A percentile compares a stretch with the other conserved stretches of the same genome.
Evolutionary conservation across 106 monocot species (phyloP).

Genomic region (Ottelia alismoides): DNA sequence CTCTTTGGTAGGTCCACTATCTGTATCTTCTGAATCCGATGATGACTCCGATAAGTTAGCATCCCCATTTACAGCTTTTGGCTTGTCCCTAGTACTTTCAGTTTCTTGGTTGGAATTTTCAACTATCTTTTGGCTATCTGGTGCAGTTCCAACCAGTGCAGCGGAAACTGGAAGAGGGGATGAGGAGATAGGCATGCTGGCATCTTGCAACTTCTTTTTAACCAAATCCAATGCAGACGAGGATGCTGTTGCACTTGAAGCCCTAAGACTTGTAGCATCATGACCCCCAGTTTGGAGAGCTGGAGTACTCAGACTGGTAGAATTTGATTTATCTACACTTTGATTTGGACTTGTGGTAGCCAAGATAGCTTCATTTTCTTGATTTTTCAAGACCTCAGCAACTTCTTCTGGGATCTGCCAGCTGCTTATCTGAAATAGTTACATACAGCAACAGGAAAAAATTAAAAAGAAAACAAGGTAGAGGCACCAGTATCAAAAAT

Average conservation of each 20-base stretch:
- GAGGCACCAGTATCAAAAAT: too few species aligned
- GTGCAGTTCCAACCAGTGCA: slow-evolving; percentile 24
- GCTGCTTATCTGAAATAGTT: slow-evolving; percentile 77
- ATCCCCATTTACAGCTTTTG: slow-evolving; percentile 60
- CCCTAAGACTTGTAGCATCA: slow-evolving; percentile 42
- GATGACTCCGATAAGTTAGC: slow-evolving; percentile 65
- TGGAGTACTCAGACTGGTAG: slow-evolving; percentile 28
- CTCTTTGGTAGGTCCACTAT: slow-evolving; percentile 56
- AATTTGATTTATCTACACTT: slow-evolving; percentile 34
- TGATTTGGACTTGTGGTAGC: slow-evolving; percentile 24
- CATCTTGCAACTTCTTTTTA: slow-evolving; percentile 96
- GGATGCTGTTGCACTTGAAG: slow-evolving; percentile 32
- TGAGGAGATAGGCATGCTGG: slow-evolving; percentile 31
- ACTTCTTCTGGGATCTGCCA: slow-evolving; percentile 86
- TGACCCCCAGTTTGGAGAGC: slow-evolving; percentile 65
- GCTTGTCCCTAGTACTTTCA: slow-evolving; percentile 47
- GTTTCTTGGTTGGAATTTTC: slow-evolving; percentile 28
- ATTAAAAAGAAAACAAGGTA: too few species aligned
- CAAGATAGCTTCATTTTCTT: slow-evolving; percentile 26
- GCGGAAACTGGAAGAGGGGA: slow-evolving; percentile 31
- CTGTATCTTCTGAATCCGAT: slow-evolving; percentile 89
- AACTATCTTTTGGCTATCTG: slow-evolving; percentile 35
- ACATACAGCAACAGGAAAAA: too few species aligned
- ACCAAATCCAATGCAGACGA: slow-evolving; percentile 89
- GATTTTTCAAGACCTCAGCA: slow-evolving; percentile 44